Conservation (phyloP, 441 rosid genomes). For the Euphorbia corollata region DNA sequence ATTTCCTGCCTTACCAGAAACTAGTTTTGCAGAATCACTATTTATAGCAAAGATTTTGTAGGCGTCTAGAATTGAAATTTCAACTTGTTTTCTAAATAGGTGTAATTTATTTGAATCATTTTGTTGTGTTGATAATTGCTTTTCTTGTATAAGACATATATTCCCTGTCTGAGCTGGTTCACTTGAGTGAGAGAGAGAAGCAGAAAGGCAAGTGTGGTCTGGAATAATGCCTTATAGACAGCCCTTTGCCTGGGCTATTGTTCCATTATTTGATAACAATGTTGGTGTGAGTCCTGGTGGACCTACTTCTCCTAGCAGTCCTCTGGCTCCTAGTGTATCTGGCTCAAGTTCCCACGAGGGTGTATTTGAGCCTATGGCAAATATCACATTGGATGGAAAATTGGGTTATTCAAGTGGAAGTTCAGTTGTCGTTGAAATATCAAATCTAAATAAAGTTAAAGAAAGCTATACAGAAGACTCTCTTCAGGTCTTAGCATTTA, state of each 20-base stretch:
- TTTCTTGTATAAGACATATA: background rate
- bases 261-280: constrained; percentile 95
- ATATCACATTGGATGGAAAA: constrained; percentile 88
- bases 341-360: constrained; percentile 88
- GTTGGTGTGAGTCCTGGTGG: constrained; percentile 74
- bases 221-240: constrained; percentile 98
- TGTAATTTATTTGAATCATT: background rate
- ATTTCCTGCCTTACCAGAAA: background rate
- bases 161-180: constrained; percentile 50
- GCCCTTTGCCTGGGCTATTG: constrained; percentile 97
- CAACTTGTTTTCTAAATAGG: background rate
- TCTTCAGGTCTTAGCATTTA: constrained; percentile 59
- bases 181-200: constrained; percentile 91
- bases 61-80: background rate
- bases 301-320: constrained; percentile 96
- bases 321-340: constrained; percentile 83
- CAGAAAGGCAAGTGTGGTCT: constrained; percentile 99
- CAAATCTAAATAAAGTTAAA: constrained; percentile 93
- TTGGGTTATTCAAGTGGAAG: constrained; percentile 78
- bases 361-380: constrained; percentile 68
- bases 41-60: background rate
- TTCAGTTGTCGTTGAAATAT: constrained; percentile 87
- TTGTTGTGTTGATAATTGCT: background rate
- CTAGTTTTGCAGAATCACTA: background rate
- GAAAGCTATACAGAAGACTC: constrained; percentile 96